These are phyloP conservation scores for Chalciporus piperatus DNA, from an alignment of 768 basidiomycete species.

Conservation along the genomic window DNA sequence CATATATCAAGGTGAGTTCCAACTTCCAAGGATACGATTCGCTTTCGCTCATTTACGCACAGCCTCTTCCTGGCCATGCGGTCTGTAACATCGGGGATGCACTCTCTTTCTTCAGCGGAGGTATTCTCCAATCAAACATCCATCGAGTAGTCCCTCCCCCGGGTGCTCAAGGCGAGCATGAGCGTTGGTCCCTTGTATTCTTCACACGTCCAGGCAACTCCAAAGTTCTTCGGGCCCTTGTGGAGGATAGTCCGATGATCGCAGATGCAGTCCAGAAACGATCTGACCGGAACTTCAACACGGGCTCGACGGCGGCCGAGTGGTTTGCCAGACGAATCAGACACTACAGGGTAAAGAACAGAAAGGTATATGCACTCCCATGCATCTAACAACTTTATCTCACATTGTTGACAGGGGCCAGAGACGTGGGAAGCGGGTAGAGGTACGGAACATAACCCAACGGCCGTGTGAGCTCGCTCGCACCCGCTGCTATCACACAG, in stretches of 20 bases:
- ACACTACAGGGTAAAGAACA: constrained; percentile 41
- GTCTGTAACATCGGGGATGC: constrained; percentile 66
- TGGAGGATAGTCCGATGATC: constrained; percentile 49
- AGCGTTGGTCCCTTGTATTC: constrained; percentile 67
- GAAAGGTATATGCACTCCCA: constrained; percentile 32
- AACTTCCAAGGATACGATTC: not conserved
- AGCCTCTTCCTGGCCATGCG: constrained; percentile 51
- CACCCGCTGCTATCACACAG: not conserved
- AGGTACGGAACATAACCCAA: constrained; percentile 29
- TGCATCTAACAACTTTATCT: not conserved
- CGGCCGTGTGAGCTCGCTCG: constrained; percentile 13
- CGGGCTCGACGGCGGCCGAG: constrained; percentile 35
- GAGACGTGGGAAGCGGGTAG: constrained; percentile 31
- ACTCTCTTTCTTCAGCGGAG: constrained; percentile 58
- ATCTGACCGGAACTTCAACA: constrained; percentile 37
- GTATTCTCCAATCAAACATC: constrained; percentile 60
- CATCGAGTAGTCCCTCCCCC: constrained; percentile 68
- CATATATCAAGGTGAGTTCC: constrained; percentile 54
- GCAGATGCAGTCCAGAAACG: constrained; percentile 39
- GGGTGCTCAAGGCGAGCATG: constrained; percentile 46
- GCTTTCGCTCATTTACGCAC: not conserved
- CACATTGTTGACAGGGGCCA: constrained; percentile 19
- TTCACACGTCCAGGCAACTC: constrained; percentile 63
- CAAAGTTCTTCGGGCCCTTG: constrained; percentile 47
- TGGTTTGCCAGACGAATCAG: constrained; percentile 43